Conservation (phyloP, 345 rosid species). For the Brassica rapa region DNA sequence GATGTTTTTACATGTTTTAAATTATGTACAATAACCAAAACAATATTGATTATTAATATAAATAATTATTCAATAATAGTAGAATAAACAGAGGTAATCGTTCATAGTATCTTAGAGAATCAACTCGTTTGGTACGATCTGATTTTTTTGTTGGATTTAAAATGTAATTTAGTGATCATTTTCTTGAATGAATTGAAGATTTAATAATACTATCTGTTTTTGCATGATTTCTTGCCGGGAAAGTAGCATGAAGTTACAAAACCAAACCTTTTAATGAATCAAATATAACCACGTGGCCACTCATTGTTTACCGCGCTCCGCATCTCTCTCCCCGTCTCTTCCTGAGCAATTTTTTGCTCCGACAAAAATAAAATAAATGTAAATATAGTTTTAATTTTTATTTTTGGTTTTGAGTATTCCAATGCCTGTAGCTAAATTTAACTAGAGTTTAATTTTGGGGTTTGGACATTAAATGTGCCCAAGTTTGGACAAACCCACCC, state of each 20-base stretch:
- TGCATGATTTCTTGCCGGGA: conserved; percentile 24
- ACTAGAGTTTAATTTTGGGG: conserved; percentile 6
- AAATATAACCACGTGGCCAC: conserved; percentile 27
- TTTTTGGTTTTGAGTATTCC: background rate
- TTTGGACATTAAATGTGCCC: conserved; percentile 27
- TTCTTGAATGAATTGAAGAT: background rate
- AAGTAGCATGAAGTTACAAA: conserved; percentile 23
- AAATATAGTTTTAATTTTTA: background rate
- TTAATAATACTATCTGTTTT: background rate
- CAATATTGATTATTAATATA: background rate
- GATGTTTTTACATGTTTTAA: background rate
- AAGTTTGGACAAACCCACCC: conserved; percentile 28
- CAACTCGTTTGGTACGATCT: conserved; percentile 34
- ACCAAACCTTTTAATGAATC: conserved; percentile 26
- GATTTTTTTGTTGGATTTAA: conserved; percentile 22
- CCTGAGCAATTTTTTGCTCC: conserved; percentile 21
- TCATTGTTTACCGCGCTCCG: conserved; percentile 36
- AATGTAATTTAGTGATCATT: conserved; percentile 7
- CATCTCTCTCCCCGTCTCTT: conserved; percentile 24
- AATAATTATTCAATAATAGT: background rate
- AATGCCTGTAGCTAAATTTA: conserved; percentile 25
- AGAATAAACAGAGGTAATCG: background rate
- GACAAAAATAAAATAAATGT: conserved; percentile 6
- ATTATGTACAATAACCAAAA: background rate
- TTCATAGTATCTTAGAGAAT: conserved; percentile 30